These are phyloP conservation scores for Neotropicomus parvogracilis DNA, from an alignment of 1,284 basidiomycete species.

Conservation along the genomic window DNA sequence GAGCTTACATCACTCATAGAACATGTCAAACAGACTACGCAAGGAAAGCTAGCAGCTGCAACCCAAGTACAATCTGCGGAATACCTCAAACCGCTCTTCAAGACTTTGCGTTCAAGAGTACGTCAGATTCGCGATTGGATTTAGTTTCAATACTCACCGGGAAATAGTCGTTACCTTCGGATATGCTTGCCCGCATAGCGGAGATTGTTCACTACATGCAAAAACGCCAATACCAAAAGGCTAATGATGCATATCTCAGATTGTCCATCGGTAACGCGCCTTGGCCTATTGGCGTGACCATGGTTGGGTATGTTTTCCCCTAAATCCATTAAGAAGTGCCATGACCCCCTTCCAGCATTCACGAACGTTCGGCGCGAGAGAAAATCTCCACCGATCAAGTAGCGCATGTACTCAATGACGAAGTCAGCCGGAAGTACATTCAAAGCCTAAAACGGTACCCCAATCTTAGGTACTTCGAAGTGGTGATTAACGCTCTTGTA, in stretches of 20 bases:
- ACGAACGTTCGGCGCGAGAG: slow-evolving; percentile 94
- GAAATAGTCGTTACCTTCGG: slow-evolving; percentile 70
- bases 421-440: slow-evolving; percentile 98
- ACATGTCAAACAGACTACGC: slow-evolving; percentile 77
- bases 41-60: slow-evolving; percentile 92
- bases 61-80: slow-evolving; percentile 95
- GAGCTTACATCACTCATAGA: slow-evolving; percentile 41
- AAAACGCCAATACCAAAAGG: slow-evolving; percentile 87
- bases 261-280: slow-evolving; percentile 98
- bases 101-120: slow-evolving; percentile 80
- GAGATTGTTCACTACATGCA: slow-evolving; percentile 98
- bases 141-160: slow-evolving; percentile 11
- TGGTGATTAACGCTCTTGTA: slow-evolving; percentile 31
- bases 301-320: slow-evolving; percentile 77
- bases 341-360: slow-evolving; percentile 63
- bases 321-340: not conserved
- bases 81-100: slow-evolving; percentile 96
- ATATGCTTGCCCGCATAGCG: slow-evolving; percentile 85
- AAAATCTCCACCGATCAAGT: slow-evolving; percentile 97
- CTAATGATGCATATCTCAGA: slow-evolving; percentile 96
- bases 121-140: slow-evolving; percentile 31
- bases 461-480: slow-evolving; percentile 2
- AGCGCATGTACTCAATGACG: slow-evolving; percentile 97
- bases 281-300: slow-evolving; percentile 99
- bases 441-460: slow-evolving; percentile 91